Conservation (phyloP, 2,329 filamentous ascomycete species). For the Aspergillus melleus region DNA sequence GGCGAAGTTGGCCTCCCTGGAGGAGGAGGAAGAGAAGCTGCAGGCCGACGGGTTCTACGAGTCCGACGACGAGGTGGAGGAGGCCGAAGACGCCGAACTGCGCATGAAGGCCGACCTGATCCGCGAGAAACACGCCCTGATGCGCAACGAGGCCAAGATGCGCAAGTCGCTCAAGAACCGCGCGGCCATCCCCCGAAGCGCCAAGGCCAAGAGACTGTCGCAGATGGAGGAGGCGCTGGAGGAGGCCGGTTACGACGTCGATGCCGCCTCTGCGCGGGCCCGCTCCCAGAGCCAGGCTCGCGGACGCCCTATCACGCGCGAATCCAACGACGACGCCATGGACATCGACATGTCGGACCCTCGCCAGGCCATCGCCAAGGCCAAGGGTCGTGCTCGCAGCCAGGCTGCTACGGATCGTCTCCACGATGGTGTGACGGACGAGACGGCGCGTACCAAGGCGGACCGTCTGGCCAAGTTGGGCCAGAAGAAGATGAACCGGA, state of each 20-base stretch:
- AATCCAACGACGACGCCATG: slow-evolving; percentile 72
- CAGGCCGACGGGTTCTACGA: slow-evolving; percentile 94
- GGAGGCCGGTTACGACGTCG: slow-evolving; percentile 80
- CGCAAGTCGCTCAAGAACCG: slow-evolving; percentile 97
- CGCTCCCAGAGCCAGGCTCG: slow-evolving; percentile 61
- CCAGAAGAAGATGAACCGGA: slow-evolving; percentile 98
- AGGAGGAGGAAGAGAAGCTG: slow-evolving; percentile 92
- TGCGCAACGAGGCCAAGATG: slow-evolving; percentile 92
- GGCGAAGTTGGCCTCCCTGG: slow-evolving; percentile 82
- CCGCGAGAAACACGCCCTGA: slow-evolving; percentile 87
- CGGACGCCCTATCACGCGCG: slow-evolving; percentile 68
- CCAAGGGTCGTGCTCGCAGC: slow-evolving; percentile 68
- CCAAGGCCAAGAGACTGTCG: slow-evolving; percentile 76
- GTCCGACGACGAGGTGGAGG: slow-evolving; percentile 77
- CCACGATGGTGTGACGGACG: slow-evolving; percentile 62
- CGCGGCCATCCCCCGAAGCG: slow-evolving; percentile 83
- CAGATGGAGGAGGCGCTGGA: slow-evolving; percentile 86
- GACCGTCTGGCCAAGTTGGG: slow-evolving; percentile 83
- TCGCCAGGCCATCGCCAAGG: slow-evolving; percentile 58
- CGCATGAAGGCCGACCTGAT: slow-evolving; percentile 92
- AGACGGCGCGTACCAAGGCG: slow-evolving; percentile 69
- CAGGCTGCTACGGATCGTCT: slow-evolving; percentile 51
- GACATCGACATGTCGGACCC: slow-evolving; percentile 43
- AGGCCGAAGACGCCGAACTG: slow-evolving; percentile 84
- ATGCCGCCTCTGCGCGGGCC: slow-evolving; percentile 70